Conservation (phyloP, 2,329 filamentous ascomycete species). For the Fusarium aywerte region DNA sequence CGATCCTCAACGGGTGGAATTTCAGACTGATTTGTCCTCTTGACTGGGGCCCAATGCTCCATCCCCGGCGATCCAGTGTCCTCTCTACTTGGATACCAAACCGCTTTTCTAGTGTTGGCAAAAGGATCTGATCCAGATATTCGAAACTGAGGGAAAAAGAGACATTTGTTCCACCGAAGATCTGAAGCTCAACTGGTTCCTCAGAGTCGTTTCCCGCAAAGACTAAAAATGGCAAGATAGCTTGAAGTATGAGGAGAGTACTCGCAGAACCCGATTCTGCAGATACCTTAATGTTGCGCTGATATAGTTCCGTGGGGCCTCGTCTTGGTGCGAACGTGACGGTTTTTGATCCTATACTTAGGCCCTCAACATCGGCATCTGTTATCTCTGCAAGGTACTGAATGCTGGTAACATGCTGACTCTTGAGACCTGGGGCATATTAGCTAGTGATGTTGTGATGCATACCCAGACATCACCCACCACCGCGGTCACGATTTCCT, state of each 20-base stretch:
- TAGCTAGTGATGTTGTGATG: conserved; percentile 5
- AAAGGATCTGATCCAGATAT: conserved; percentile 70
- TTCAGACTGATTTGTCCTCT: conserved; percentile 59
- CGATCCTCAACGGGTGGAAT: conserved; percentile 48
- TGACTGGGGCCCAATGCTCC: conserved; percentile 58
- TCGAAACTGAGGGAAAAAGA: conserved; percentile 68
- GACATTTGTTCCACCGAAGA: conserved; percentile 70
- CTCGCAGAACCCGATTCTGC: conserved; percentile 64
- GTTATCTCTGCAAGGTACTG: conserved; percentile 64
- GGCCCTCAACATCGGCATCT: conserved; percentile 61
- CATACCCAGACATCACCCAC: conserved; percentile 34
- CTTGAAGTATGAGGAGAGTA: conserved; percentile 68
- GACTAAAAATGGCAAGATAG: conserved; percentile 68
- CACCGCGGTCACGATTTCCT: conserved; percentile 60
- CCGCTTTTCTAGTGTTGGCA: conserved; percentile 62
- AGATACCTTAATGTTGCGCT: conserved; percentile 60
- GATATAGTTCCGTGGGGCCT: conserved; percentile 53
- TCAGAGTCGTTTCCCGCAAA: conserved; percentile 60
- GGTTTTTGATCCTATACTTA: conserved; percentile 61
- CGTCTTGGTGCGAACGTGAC: conserved; percentile 59
- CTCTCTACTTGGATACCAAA: conserved; percentile 62
- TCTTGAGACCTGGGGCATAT: conserved; percentile 63
- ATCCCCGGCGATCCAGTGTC: conserved; percentile 59
- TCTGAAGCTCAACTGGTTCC: conserved; percentile 60
- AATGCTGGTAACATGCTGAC: conserved; percentile 68